These are phyloP conservation scores for Russula dissimulans DNA, from an alignment of 768 basidiomycete species.

Conservation along the genomic window DNA sequence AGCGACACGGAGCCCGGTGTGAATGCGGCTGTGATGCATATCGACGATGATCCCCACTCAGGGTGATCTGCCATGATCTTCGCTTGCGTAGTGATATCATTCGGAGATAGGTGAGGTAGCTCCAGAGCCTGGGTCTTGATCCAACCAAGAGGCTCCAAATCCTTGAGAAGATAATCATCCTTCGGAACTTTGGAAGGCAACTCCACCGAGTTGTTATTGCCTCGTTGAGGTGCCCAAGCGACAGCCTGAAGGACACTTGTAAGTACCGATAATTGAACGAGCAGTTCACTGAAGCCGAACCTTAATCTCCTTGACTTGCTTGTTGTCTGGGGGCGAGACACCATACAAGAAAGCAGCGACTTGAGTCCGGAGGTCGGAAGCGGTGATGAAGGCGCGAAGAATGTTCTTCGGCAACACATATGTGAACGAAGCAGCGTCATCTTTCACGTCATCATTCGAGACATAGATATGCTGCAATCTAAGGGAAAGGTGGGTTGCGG, in stretches of 20 bases:
- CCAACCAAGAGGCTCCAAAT: slow-evolving; percentile 92
- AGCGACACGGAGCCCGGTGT: slow-evolving; percentile 96
- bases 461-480: slow-evolving; percentile 98
- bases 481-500: slow-evolving; percentile 90
- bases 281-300: slow-evolving; percentile 23
- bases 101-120: slow-evolving; percentile 84
- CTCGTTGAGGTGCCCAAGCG: slow-evolving; percentile 96
- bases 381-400: slow-evolving; percentile 84
- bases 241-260: slow-evolving; percentile 44
- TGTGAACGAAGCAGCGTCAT: slow-evolving; percentile 90
- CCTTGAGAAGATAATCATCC: slow-evolving; percentile 91
- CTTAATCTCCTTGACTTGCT: slow-evolving; percentile 98
- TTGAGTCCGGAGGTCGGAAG: slow-evolving; percentile 92
- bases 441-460: slow-evolving; percentile 98
- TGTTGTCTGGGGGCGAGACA: slow-evolving; percentile 87
- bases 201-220: slow-evolving; percentile 91
- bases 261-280: not conserved
- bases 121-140: slow-evolving; percentile 95
- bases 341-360: slow-evolving; percentile 94
- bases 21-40: slow-evolving; percentile 91
- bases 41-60: slow-evolving; percentile 89
- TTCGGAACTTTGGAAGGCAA: slow-evolving; percentile 83
- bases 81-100: slow-evolving; percentile 88
- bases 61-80: slow-evolving; percentile 96
- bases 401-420: slow-evolving; percentile 98